phyloP scores from a whole-genome alignment of 2,329 filamentous ascomycete species.

The Monosporascus sp. region DNA sequence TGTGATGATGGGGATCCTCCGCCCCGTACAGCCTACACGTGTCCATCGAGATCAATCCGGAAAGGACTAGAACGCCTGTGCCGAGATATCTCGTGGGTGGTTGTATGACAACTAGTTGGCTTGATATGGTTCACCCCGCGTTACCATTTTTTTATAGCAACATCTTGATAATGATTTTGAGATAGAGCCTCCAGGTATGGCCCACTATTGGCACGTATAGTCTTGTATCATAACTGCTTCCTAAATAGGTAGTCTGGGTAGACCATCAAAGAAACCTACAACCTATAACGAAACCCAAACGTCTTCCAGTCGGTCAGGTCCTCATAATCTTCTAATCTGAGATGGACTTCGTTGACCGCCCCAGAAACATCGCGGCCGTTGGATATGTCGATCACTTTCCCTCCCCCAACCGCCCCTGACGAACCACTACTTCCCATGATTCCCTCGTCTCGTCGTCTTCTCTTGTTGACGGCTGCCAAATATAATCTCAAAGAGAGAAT shows the following conservation, averaged over 20 bases:
- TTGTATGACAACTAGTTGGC: background rate
- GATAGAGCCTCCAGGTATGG: background rate
- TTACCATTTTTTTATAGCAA: background rate
- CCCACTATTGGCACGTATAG: background rate
- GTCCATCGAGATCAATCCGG: background rate
- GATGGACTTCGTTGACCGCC: slow-evolving; percentile 30
- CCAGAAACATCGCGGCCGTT: slow-evolving; percentile 21
- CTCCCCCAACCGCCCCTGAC: slow-evolving; percentile 34
- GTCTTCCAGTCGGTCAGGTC: slow-evolving; percentile 58
- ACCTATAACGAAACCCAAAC: slow-evolving; percentile 53
- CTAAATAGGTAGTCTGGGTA: background rate
- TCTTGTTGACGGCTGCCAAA: slow-evolving; percentile 40
- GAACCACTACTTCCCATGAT: slow-evolving; percentile 39
- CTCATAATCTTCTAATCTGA: slow-evolving; percentile 45
- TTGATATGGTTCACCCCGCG: background rate
- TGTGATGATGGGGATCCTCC: background rate
- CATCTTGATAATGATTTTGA: background rate
- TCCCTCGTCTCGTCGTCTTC: slow-evolving; percentile 37
- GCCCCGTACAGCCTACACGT: background rate
- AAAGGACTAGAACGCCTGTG: background rate
- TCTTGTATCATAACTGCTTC: background rate
- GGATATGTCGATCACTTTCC: slow-evolving; percentile 28
- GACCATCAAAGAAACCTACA: slow-evolving; percentile 23
- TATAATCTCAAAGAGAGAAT: slow-evolving; percentile 42
- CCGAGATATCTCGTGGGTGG: background rate